A percentile compares a stretch with the other conserved stretches of the same genome.
phyloP scores from a whole-genome alignment of 495 filamentous ascomycete genomes.

The Xylaria sp. region DNA sequence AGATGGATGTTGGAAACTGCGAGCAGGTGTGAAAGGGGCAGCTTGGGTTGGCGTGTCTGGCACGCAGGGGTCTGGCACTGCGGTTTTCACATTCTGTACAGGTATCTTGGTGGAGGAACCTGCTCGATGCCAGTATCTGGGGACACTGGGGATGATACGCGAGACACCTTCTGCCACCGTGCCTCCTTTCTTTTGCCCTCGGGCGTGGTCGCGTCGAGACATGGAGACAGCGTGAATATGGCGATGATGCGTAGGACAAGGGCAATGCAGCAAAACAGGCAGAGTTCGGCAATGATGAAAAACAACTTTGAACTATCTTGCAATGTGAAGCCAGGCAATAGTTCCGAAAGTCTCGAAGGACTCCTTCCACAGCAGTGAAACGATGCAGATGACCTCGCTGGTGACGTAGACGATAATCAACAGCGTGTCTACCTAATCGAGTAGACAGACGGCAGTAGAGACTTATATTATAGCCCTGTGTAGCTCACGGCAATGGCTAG shows the following conservation, averaged over 20 bases:
- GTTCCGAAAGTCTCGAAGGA: not conserved
- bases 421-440: not conserved
- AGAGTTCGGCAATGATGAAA: not conserved
- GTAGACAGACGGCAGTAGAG: not conserved
- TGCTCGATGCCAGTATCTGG: not conserved
- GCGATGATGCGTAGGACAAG: not conserved
- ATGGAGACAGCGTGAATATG: not conserved
- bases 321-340: not conserved
- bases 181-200: not conserved
- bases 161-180: not conserved
- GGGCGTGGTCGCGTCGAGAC: not conserved
- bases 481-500: not conserved
- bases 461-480: not conserved
- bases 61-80: not conserved
- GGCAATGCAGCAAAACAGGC: not conserved
- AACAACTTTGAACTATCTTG: not conserved
- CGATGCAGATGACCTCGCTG: not conserved
- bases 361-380: not conserved
- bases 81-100: not conserved
- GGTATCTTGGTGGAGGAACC: not conserved
- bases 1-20: constrained; percentile 5
- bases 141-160: not conserved
- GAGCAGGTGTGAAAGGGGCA: constrained; percentile 20
- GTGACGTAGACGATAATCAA: not conserved
- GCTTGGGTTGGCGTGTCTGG: not conserved